phyloP scores from a whole-genome alignment of 225 moss, liverwort and hornwort species.

The Lunularia cruciata region DNA sequence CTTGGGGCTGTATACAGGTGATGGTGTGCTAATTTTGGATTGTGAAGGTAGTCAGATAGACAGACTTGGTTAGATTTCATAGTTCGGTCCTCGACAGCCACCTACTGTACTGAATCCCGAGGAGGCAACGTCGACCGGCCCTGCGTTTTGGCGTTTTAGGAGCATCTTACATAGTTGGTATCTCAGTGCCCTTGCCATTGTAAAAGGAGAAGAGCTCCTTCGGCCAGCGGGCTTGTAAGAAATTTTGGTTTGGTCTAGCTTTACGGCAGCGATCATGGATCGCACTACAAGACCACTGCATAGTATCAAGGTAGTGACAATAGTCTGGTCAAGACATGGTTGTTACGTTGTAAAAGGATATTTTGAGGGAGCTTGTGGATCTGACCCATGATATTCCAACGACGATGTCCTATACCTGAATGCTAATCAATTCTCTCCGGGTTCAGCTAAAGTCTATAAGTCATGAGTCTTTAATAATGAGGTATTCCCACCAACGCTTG shows the following conservation, averaged over 20 bases:
- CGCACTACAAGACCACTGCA: neutral
- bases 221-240: constrained; percentile 12
- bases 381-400: too few relatives aligned
- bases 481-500: too few relatives aligned
- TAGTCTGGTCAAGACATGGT: too few relatives aligned
- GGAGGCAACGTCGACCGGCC: neutral
- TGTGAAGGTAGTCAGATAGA: constrained; percentile 3
- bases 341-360: too few relatives aligned
- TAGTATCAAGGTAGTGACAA: neutral
- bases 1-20: too few relatives aligned
- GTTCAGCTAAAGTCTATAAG: too few relatives aligned
- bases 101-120: constrained; percentile 5
- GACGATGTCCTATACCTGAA: too few relatives aligned
- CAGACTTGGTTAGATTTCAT: constrained; percentile 8
- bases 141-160: constrained; percentile 13
- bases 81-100: neutral
- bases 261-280: neutral
- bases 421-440: too few relatives aligned
- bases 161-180: constrained; percentile 5
- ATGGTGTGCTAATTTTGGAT: constrained; percentile 8
- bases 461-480: too few relatives aligned
- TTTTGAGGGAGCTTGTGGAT: too few relatives aligned
- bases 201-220: neutral
- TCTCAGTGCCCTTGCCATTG: neutral
- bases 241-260: constrained; percentile 13